Base-by-base conservation (phyloP, 2,329 filamentous ascomycete genomes). In the Trichoderma sp. region DNA sequence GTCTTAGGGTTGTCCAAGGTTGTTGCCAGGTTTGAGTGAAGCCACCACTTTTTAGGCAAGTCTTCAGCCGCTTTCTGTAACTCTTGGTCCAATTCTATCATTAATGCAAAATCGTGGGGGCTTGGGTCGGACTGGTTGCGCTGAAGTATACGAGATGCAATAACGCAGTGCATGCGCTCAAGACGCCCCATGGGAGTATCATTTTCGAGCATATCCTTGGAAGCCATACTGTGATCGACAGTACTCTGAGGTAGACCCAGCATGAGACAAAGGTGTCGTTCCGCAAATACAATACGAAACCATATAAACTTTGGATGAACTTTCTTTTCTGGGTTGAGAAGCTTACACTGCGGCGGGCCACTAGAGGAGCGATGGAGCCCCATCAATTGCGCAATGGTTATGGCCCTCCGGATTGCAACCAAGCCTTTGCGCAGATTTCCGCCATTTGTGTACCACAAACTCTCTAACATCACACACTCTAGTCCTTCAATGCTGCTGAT, bases 251-350 rank as follows among this genome's bases (percentile, higher is more conserved):
- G 83, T 1, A 87, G 80, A 4, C 85, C 85, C 1, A 87, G 79
- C 78, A 87, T 82, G 2, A 87, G 78, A 14, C 80, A 84, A 1
- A 87, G 77, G 11, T 83, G 80, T 4, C 84, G 82, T 38, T 87
- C 86, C 12, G 81, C 78, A 14, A 78, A 81, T 1, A 85, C 77
- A 11, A 86, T 80, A 0, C 84, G 83, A 38, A 83, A 83, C 85
- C 85, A 87, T 27, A 86, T 53, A 18, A 77, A 76, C 6, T 78
- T 53, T 8, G 78, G 76, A 6, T 78, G 33, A 9, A 45, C 63
- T 2, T 60, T 24, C 18, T 24, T 59, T 6, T 62, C 63, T 3
- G 76, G 64, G 69, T 69, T 27, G n/a, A 76, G 53, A 9, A 53
- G 45, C 45, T 21, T 53, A 21, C n/a, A 53, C n/a, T 6, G 45